phyloP scores from a whole-genome alignment of 75 land plant species.

The Azolla pinnata region DNA sequence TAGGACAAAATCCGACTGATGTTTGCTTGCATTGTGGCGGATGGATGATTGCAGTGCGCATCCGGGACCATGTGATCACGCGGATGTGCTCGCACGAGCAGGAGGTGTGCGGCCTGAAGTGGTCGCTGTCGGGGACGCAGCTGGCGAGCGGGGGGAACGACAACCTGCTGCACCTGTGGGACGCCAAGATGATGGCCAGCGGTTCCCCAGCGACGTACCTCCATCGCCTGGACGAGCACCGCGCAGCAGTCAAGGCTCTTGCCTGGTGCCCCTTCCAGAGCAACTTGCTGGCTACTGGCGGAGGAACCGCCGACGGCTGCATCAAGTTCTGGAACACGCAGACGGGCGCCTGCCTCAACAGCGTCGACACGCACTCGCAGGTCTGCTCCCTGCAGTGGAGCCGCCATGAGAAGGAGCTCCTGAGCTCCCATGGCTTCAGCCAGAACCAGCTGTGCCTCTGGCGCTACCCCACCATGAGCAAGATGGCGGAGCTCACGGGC shows the following conservation, averaged over 20 bases:
- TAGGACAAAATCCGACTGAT: too few species aligned
- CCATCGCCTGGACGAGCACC: constrained; percentile 58
- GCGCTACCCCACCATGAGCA: constrained; percentile 84
- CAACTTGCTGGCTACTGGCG: constrained; percentile 78
- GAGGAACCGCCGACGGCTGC: constrained; percentile 58
- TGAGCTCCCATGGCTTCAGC: constrained; percentile 78
- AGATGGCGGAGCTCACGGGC: constrained; percentile 62
- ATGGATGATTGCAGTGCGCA: constrained; percentile 29
- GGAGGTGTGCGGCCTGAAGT: constrained; percentile 76
- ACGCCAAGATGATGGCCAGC: constrained; percentile 34
- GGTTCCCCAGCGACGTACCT: constrained; percentile 34
- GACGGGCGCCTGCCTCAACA: constrained; percentile 70
- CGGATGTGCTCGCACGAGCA: constrained; percentile 47
- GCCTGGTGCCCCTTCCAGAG: constrained; percentile 94
- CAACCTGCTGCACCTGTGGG: constrained; percentile 76
- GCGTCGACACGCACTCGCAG: constrained; percentile 74
- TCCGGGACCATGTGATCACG: constrained; percentile 40
- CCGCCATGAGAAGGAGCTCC: constrained; percentile 65
- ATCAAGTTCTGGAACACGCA: constrained; percentile 88
- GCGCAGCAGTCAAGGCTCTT: constrained; percentile 69
- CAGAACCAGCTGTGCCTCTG: constrained; percentile 78
- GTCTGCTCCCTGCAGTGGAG: constrained; percentile 76
- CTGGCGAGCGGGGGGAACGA: constrained; percentile 85
- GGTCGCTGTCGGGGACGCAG: constrained; percentile 65
- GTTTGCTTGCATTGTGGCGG: neutral